Base-by-base conservation (phyloP, 2,329 filamentous ascomycete genomes). In the Ophiostoma pallidulum region DNA sequence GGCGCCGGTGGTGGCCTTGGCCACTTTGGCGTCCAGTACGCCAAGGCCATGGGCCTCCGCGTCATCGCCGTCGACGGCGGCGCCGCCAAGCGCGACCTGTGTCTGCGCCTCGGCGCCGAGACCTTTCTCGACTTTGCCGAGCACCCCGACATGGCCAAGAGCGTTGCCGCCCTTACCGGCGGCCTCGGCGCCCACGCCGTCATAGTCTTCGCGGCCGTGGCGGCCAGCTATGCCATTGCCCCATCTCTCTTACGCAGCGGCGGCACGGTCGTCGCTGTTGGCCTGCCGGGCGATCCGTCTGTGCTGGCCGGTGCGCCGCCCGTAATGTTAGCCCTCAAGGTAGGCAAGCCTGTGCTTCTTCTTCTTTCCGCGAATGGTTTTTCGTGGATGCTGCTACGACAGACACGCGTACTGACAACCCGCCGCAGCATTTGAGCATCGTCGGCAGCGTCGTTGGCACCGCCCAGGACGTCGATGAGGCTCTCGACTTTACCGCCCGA, bases 181-280 rank as follows among this genome's bases (percentile, higher is more conserved):
- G 45, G 49, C 8, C 20, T 48, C 5, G 49, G 49, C n/a, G 49
- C 49, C 2, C 49, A 51, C 20, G 49, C 41, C 7, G 49, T 48
- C 13, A 32, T 51, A 20, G 49, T 51, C 38, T 80, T 96, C 49
- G 90, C 91, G 51, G 88, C 86, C 43, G 78, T 74, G 58, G 88
- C 95, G 75, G 87, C 84, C 72, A 89, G 90, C 48, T 96, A 96
- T 80, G 88, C 94, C 69, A 88, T 95, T 69, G 91, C 90, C 37
- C 81, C 86, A 39, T 81, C 76, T 65, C 94, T 96, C 66, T 82
- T 94, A 52, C 84, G 90, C 51, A 78, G 87, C 48, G 79, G 81
- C 49, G 90, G 90, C 49, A 77, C 78, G 32, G 83, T 96, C 60
- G 79, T 96, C 53, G 90, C 86, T 66, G 91, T 97, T 59, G 90